These are phyloP conservation scores for Sporisorium scitamineum DNA, from an alignment of 1,284 basidiomycete genomes.

Conservation along the genomic window DNA sequence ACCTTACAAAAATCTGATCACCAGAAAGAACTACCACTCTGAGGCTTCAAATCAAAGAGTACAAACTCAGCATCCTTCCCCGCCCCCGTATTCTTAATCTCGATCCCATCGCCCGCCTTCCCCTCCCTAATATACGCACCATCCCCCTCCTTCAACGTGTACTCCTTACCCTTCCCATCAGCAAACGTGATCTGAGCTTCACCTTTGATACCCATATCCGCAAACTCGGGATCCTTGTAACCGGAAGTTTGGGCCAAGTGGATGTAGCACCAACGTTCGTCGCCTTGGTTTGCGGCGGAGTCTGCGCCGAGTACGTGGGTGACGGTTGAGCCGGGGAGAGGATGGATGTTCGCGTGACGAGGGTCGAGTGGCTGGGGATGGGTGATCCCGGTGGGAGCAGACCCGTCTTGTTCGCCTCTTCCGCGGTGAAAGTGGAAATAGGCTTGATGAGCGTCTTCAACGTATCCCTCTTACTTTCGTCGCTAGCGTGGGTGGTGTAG, in stretches of 20 bases:
- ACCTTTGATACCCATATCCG: constrained; percentile 61
- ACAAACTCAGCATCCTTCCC: constrained; percentile 46
- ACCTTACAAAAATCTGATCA: background rate
- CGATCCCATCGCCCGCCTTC: constrained; percentile 26
- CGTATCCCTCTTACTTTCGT: constrained; percentile 47
- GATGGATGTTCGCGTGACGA: constrained; percentile 51
- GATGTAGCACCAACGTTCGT: constrained; percentile 56
- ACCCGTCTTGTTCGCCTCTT: constrained; percentile 34
- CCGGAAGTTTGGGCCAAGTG: constrained; percentile 56
- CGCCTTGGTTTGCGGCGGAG: constrained; percentile 22
- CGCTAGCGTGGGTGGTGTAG: constrained; percentile 52
- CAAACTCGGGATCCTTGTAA: constrained; percentile 65
- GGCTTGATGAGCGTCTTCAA: constrained; percentile 58
- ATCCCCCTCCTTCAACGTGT: constrained; percentile 68
- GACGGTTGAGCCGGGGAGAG: constrained; percentile 31
- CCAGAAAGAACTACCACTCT: background rate
- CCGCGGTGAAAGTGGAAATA: constrained; percentile 22
- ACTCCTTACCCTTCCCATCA: constrained; percentile 71
- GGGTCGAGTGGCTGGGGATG: constrained; percentile 48
- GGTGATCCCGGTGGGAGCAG: constrained; percentile 38
- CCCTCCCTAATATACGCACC: constrained; percentile 52
- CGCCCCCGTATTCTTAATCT: constrained; percentile 21
- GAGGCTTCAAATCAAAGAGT: constrained; percentile 34
- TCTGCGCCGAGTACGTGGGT: constrained; percentile 50
- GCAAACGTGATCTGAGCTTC: constrained; percentile 72